Conservation (phyloP, 2,329 filamentous ascomycete species). For the Aspergillus fumigatiaffinis region DNA sequence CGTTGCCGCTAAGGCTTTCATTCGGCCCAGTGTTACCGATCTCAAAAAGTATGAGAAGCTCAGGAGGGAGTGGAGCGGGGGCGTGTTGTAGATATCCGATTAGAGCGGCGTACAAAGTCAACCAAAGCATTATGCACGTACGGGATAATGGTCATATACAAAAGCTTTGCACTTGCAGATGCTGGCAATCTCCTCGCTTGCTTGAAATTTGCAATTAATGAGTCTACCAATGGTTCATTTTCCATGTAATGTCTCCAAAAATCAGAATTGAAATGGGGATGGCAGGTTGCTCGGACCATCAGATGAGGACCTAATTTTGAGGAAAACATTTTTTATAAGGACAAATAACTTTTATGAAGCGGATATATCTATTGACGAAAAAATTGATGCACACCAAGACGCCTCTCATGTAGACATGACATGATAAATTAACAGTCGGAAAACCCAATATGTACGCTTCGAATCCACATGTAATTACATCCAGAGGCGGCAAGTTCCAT, state of each 20-base stretch:
- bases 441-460: constrained; percentile 21
- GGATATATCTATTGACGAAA: constrained; percentile 22
- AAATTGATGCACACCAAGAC: constrained; percentile 25
- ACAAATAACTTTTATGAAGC: constrained; percentile 27
- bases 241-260: not conserved
- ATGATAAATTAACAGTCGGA: constrained; percentile 15
- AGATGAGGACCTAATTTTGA: not conserved
- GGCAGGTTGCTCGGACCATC: not conserved
- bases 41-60: constrained; percentile 55
- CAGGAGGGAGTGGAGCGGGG: constrained; percentile 46
- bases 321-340: not conserved
- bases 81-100: constrained; percentile 22
- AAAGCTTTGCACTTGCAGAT: not conserved
- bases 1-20: constrained; percentile 35
- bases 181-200: not conserved
- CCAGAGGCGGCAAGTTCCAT: constrained; percentile 91
- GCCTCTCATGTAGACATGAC: constrained; percentile 18
- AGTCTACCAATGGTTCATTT: not conserved
- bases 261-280: not conserved
- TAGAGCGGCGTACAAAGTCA: not conserved
- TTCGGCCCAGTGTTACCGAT: constrained; percentile 53
- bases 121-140: not conserved
- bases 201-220: not conserved
- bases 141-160: not conserved
- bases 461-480: constrained; percentile 45